phyloP scores from a whole-genome alignment of 2,329 filamentous ascomycete genomes.

The Colletotrichum kahawae region DNA sequence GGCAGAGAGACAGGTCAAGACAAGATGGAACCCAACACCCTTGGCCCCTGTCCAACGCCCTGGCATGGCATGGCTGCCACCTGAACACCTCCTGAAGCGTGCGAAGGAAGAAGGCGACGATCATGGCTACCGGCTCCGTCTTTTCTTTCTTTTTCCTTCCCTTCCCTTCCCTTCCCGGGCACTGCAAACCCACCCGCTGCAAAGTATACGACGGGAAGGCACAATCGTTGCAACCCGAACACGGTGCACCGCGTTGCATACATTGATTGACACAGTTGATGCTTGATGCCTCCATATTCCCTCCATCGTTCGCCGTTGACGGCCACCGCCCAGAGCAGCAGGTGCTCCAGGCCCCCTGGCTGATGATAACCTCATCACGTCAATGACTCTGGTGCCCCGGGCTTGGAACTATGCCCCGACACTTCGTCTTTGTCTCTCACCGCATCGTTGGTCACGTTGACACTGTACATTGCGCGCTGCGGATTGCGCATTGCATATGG shows the following conservation, averaged over 20 bases:
- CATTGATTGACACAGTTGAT: neutral
- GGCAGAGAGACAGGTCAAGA: neutral
- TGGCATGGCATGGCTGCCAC: neutral
- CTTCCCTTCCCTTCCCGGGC: neutral
- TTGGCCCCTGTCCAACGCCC: neutral
- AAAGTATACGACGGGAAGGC: neutral
- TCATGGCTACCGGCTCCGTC: neutral
- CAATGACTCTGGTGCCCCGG: neutral
- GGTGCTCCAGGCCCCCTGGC: neutral
- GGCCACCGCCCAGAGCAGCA: neutral
- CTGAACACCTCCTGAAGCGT: conserved; percentile 1
- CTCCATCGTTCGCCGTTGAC: neutral
- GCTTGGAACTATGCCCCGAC: neutral
- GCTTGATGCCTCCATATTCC: neutral
- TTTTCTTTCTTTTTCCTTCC: neutral
- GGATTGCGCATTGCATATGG: neutral
- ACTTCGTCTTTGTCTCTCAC: neutral
- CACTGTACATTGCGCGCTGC: neutral
- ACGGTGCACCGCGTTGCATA: neutral
- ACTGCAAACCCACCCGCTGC: neutral
- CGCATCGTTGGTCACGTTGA: neutral
- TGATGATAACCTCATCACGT: neutral
- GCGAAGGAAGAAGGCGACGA: neutral
- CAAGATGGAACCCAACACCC: neutral
- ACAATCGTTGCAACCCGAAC: neutral